phyloP scores from a whole-genome alignment of 2,329 filamentous ascomycete species.

The Truncatella angustata region DNA sequence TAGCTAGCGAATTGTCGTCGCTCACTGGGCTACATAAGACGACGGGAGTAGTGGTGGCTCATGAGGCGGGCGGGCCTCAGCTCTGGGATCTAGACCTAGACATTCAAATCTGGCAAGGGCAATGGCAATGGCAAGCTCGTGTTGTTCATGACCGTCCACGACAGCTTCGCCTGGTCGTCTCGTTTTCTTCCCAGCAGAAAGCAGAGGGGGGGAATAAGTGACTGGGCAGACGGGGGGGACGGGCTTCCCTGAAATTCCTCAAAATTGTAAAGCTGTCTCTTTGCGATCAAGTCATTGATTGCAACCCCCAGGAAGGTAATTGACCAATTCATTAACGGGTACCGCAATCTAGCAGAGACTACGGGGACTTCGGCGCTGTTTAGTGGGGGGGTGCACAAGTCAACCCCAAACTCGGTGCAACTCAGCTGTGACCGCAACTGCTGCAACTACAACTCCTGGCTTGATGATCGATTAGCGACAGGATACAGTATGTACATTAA shows the following conservation, averaged over 20 bases:
- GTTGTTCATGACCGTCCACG: not conserved
- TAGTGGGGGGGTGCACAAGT: not conserved
- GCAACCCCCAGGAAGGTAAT: slow-evolving; percentile 14
- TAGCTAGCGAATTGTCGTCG: slow-evolving; percentile 46
- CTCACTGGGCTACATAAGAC: too few species aligned
- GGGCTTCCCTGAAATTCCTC: not conserved
- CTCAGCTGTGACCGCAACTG: too few species aligned
- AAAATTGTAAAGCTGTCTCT: slow-evolving; percentile 13
- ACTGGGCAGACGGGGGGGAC: slow-evolving; percentile 13
- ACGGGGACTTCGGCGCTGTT: slow-evolving; percentile 6
- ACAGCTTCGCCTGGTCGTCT: not conserved
- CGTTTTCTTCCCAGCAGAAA: not conserved
- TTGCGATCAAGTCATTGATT: slow-evolving; percentile 6
- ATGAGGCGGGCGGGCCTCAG: slow-evolving; percentile 31
- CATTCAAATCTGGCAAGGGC: slow-evolving; percentile 22
- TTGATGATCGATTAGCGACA: slow-evolving; percentile 1
- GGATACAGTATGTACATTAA: too few species aligned
- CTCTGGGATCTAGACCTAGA: slow-evolving; percentile 22
- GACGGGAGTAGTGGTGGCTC: slow-evolving; percentile 17
- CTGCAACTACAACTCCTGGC: too few species aligned
- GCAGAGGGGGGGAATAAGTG: slow-evolving; percentile 14
- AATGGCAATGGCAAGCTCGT: slow-evolving; percentile 25
- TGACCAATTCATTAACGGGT: slow-evolving; percentile 9
- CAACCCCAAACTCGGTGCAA: not conserved
- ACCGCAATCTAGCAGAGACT: not conserved